A percentile compares a stretch with the other conserved stretches of the same genome.
Evolutionary conservation across 257 asterid genomes (phyloP).

Genomic region (Orobanche coerulescens): DNA sequence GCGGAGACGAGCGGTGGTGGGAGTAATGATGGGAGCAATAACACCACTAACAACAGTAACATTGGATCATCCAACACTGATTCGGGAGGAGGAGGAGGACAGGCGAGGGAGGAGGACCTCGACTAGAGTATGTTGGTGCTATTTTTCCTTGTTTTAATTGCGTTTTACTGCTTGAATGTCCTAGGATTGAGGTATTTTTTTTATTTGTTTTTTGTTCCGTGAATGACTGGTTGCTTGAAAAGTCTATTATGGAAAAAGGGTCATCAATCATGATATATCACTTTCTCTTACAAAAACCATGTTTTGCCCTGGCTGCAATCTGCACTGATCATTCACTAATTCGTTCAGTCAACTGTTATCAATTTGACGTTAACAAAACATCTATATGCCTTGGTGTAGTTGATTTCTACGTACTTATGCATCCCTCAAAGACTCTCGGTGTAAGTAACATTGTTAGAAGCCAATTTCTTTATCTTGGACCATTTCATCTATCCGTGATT

Average conservation of each 20-base stretch:
- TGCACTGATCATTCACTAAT: background rate
- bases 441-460: background rate
- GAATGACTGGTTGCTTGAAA: constrained; percentile 12
- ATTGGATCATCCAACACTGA: constrained; percentile 23
- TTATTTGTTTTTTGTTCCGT: background rate
- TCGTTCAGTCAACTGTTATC: background rate
- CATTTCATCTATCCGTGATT: background rate
- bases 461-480: constrained; percentile 6
- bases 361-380: background rate
- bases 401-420: background rate
- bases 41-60: constrained; percentile 17
- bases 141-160: background rate
- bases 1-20: constrained; percentile 63
- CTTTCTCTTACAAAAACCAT: background rate
- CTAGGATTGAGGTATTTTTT: background rate
- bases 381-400: background rate
- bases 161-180: constrained; percentile 12
- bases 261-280: background rate
- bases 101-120: constrained; percentile 67
- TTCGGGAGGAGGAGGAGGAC: constrained; percentile 20
- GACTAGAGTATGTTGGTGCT: constrained; percentile 28
- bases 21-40: constrained; percentile 34
- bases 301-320: constrained; percentile 9
- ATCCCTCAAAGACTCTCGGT: background rate
- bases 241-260: background rate